Conservation (phyloP, 228 moss, liverwort and hornwort species). For the Sphagnum fallax region DNA sequence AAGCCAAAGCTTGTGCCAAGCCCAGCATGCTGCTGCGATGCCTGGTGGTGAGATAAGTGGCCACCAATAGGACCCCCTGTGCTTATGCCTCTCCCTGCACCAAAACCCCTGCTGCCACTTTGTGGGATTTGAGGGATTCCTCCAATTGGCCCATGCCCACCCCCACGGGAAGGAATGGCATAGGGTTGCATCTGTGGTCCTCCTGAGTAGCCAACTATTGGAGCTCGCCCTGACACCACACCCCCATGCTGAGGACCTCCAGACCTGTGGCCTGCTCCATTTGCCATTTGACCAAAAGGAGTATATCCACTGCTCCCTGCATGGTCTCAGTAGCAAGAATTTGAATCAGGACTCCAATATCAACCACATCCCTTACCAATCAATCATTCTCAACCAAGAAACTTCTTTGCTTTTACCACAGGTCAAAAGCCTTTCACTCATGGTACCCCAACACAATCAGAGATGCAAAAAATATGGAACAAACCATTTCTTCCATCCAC, state of each 20-base stretch:
- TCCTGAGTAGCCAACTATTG: slow-evolving; percentile 61
- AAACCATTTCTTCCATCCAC: slow-evolving; percentile 78
- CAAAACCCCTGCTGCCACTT: slow-evolving; percentile 82
- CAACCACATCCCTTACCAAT: background rate
- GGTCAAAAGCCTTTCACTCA: background rate
- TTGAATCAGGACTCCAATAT: background rate
- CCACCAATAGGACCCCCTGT: slow-evolving; percentile 95
- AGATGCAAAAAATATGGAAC: background rate
- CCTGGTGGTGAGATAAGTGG: slow-evolving; percentile 87
- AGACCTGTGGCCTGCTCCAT: slow-evolving; percentile 68
- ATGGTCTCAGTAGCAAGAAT: background rate
- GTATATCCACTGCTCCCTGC: slow-evolving; percentile 58
- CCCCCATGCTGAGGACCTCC: slow-evolving; percentile 62
- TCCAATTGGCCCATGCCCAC: slow-evolving; percentile 94
- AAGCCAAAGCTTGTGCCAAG: slow-evolving; percentile 73
- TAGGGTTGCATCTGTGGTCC: slow-evolving; percentile 89
- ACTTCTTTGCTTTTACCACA: too few species aligned
- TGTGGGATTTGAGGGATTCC: slow-evolving; percentile 89
- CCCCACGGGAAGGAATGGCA: slow-evolving; percentile 87
- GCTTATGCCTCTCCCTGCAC: slow-evolving; percentile 69
- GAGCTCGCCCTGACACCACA: slow-evolving; percentile 60
- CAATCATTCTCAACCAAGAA: background rate
- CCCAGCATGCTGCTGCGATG: slow-evolving; percentile 67
- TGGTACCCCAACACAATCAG: background rate
- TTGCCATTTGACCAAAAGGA: slow-evolving; percentile 70